A percentile compares a stretch with the other conserved stretches of the same genome.
Conservation (phyloP, 768 basidiomycete species). For the Mycena albidolilacea region DNA sequence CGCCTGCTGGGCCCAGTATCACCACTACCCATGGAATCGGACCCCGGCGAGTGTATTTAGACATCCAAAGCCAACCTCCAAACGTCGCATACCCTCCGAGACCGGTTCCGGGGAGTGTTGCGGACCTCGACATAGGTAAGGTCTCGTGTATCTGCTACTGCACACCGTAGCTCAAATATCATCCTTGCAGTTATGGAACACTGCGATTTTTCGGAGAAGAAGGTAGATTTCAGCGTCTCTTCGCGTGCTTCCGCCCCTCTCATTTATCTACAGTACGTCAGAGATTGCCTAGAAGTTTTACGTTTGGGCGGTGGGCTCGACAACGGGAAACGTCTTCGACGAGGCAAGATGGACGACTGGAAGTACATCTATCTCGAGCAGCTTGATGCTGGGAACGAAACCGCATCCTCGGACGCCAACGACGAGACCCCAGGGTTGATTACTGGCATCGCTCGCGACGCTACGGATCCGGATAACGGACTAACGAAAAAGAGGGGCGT, state of each 20-base stretch:
- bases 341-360: constrained; percentile 87
- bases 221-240: constrained; percentile 60
- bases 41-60: constrained; percentile 82
- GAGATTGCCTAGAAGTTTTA: constrained; percentile 95
- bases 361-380: constrained; percentile 90
- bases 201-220: constrained; percentile 89
- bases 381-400: constrained; percentile 48
- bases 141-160: not conserved
- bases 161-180: not conserved
- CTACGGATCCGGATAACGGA: constrained; percentile 65
- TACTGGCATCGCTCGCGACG: constrained; percentile 39
- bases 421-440: constrained; percentile 23
- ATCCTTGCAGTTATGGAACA: constrained; percentile 79
- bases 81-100: constrained; percentile 89
- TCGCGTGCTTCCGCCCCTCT: constrained; percentile 35
- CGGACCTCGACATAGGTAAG: constrained; percentile 81
- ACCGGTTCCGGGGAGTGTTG: constrained; percentile 86
- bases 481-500: constrained; percentile 71
- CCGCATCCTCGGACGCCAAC: not conserved
- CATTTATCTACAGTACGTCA: constrained; percentile 80
- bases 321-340: constrained; percentile 78
- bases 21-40: constrained; percentile 81
- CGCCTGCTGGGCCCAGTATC: constrained; percentile 61
- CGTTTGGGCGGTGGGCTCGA: constrained; percentile 93
- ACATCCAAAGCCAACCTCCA: constrained; percentile 72